Conservation (phyloP, 164 flowering plant genomes). For the Annona squamosa region DNA sequence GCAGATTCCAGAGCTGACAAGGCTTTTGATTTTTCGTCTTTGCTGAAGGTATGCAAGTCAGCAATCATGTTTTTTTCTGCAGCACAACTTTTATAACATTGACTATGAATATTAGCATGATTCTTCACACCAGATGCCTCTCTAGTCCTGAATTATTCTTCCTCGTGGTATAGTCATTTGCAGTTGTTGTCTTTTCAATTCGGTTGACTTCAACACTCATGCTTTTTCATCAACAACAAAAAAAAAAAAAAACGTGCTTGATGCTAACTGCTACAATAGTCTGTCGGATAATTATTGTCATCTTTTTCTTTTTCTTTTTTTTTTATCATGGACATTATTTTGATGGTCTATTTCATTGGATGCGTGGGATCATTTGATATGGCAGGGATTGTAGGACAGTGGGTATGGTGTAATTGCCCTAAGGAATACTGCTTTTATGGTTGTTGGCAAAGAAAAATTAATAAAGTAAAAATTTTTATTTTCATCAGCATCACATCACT, state of each 20-base stretch:
- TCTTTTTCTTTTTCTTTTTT: background rate
- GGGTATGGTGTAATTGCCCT: background rate
- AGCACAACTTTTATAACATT: no score
- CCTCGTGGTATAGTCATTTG: no score
- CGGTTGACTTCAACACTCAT: no score
- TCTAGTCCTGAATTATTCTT: no score
- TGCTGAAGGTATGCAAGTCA: slow-evolving; percentile 52
- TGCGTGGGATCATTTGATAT: background rate
- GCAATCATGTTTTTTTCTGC: no score
- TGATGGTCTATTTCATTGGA: background rate
- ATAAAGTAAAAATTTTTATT: no score
- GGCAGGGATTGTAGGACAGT: background rate
- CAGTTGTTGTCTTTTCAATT: no score
- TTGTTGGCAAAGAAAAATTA: background rate
- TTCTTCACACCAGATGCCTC: no score
- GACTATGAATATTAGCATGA: no score
- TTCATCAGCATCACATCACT: background rate
- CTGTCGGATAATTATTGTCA: background rate
- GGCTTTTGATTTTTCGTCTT: slow-evolving; percentile 28
- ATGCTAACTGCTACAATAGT: no score
- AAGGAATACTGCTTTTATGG: background rate
- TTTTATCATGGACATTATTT: background rate
- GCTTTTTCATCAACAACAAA: no score
- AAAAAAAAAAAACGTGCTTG: no score
- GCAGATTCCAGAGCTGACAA: slow-evolving; percentile 35